Conservation (phyloP, 2,329 filamentous ascomycete species). For the Grosmannia huntii region DNA sequence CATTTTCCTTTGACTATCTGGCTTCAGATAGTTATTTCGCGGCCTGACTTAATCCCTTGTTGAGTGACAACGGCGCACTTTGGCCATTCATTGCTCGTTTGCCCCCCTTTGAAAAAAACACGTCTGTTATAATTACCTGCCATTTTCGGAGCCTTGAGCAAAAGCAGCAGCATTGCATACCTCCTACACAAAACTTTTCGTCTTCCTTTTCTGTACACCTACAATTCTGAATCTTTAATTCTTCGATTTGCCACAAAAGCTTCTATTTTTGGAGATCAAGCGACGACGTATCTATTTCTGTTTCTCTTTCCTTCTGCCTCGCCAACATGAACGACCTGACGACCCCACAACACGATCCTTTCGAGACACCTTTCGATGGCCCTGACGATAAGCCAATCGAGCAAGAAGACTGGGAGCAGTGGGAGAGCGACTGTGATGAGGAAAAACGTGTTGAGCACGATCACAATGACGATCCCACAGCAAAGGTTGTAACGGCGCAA, state of each 20-base stretch:
- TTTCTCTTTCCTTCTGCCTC: not conserved
- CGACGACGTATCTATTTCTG: not conserved
- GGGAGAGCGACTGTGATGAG: conserved; percentile 41
- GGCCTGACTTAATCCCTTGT: not conserved
- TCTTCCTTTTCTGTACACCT: not conserved
- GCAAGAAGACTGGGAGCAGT: conserved; percentile 38
- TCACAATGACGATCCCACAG: not conserved
- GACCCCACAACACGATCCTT: conserved; percentile 8
- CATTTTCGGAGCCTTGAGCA: not conserved
- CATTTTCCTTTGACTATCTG: not conserved
- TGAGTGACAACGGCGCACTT: not conserved
- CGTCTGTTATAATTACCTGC: not conserved
- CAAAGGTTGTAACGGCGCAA: not conserved
- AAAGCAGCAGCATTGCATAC: not conserved
- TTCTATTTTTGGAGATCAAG: not conserved
- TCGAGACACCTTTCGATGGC: conserved; percentile 10
- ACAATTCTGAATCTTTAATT: not conserved
- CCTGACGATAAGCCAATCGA: conserved; percentile 7
- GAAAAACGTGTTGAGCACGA: conserved; percentile 20
- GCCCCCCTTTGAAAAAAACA: not conserved
- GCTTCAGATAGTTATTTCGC: not conserved
- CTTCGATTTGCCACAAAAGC: not conserved
- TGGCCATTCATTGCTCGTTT: not conserved
- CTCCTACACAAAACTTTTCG: not conserved
- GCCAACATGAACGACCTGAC: conserved; percentile 15